phyloP scores from a whole-genome alignment of 805 yeast genomes.

The Torulaspora maleeae region DNA sequence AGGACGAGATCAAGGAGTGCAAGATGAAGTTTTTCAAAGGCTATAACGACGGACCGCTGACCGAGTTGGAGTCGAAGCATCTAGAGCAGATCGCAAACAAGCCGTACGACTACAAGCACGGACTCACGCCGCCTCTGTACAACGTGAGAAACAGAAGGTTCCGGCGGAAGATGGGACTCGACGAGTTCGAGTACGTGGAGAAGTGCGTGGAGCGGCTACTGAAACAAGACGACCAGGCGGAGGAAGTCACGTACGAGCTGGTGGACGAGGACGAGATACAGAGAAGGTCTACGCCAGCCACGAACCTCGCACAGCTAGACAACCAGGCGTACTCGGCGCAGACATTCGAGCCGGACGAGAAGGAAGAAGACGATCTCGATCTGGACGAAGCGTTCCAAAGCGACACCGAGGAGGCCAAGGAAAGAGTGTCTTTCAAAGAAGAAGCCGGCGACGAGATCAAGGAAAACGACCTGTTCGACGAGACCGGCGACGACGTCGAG shows the following conservation, averaged over 20 bases:
- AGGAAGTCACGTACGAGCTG: slow-evolving; percentile 70
- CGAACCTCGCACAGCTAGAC: slow-evolving; percentile 16
- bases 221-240: slow-evolving; percentile 75
- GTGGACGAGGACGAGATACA: slow-evolving; percentile 48
- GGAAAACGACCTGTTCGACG: slow-evolving; percentile 27
- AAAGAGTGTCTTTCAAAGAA: slow-evolving; percentile 17
- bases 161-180: slow-evolving; percentile 62
- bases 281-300: slow-evolving; percentile 26
- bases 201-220: slow-evolving; percentile 72
- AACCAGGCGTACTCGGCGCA: slow-evolving; percentile 15
- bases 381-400: slow-evolving; percentile 51
- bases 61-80: slow-evolving; percentile 28
- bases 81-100: slow-evolving; percentile 24
- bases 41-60: slow-evolving; percentile 27
- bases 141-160: slow-evolving; percentile 66
- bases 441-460: slow-evolving; percentile 20
- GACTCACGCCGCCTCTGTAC: slow-evolving; percentile 75
- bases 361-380: slow-evolving; percentile 51
- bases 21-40: slow-evolving; percentile 25
- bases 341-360: slow-evolving; percentile 25
- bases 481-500: slow-evolving; percentile 37
- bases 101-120: slow-evolving; percentile 54
- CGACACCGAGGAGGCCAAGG: slow-evolving; percentile 32
- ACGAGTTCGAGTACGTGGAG: slow-evolving; percentile 74
- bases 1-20: slow-evolving; percentile 28